Evolutionary conservation across 768 basidiomycete genomes (phyloP).

Genomic region (Boletus eberwhitei): DNA sequence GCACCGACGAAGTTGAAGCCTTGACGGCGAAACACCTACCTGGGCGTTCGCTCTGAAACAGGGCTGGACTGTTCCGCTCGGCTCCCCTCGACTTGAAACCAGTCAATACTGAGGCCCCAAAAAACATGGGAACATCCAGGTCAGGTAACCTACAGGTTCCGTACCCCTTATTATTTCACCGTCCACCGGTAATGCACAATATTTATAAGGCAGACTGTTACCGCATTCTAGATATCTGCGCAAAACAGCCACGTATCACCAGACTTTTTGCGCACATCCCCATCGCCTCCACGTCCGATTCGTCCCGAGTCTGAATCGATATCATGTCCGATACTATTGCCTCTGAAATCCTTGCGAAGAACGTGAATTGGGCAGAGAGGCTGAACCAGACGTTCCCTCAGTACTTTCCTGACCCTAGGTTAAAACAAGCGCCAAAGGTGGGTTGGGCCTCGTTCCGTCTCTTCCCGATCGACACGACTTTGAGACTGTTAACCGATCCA

Average conservation of each 20-base stretch:
- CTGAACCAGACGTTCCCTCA: conserved; percentile 20
- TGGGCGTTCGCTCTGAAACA: too few species aligned
- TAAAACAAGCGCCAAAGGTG: conserved; percentile 20
- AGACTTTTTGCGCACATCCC: not conserved
- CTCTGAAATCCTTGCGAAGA: not conserved
- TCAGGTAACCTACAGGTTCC: not conserved
- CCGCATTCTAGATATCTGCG: not conserved
- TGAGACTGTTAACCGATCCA: too few species aligned
- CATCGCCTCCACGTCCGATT: not conserved
- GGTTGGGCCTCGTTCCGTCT: not conserved
- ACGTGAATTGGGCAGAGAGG: conserved; percentile 16
- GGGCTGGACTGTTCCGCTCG: not conserved
- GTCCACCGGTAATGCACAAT: too few species aligned
- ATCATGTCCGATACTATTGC: not conserved
- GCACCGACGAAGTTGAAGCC: not conserved
- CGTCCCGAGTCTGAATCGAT: not conserved
- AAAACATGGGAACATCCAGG: not conserved
- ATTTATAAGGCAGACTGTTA: too few species aligned
- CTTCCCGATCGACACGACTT: not conserved
- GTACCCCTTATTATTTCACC: not conserved
- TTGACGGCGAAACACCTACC: not conserved
- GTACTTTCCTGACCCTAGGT: conserved; percentile 17
- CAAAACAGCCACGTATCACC: not conserved
- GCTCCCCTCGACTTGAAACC: not conserved
- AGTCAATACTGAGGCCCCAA: too few species aligned